Evolutionary conservation across 2,329 filamentous ascomycete genomes (phyloP).

Genomic region (Aspergillus ruber): DNA sequence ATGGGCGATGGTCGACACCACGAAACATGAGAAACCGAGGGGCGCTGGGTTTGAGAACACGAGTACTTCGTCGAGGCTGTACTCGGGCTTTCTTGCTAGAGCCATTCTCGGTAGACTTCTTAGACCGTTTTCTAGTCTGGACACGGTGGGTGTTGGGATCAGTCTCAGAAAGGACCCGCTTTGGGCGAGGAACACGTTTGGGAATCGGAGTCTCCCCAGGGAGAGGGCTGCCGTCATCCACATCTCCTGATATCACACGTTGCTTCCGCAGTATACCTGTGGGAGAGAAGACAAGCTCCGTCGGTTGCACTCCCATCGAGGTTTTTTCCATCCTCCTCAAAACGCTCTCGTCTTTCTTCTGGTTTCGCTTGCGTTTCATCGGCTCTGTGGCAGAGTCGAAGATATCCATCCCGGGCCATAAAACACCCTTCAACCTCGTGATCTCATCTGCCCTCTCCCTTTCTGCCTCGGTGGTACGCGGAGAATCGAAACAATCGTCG

Average conservation of each 20-base stretch:
- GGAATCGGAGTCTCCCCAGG: slow-evolving; percentile 41
- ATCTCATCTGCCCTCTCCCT: slow-evolving; percentile 32
- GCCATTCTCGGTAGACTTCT: slow-evolving; percentile 9
- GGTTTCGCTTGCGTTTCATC: slow-evolving; percentile 45
- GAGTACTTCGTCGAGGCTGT: slow-evolving; percentile 13
- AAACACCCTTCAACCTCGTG: slow-evolving; percentile 40
- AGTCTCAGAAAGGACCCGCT: slow-evolving; percentile 23
- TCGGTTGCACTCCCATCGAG: slow-evolving; percentile 40
- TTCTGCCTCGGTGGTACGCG: slow-evolving; percentile 16
- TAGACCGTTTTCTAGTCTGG: slow-evolving; percentile 21
- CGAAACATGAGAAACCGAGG: slow-evolving; percentile 11
- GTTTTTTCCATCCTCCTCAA: slow-evolving; percentile 42
- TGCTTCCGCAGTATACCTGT: slow-evolving; percentile 37
- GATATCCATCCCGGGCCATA: slow-evolving; percentile 48
- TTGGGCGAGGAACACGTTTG: slow-evolving; percentile 28
- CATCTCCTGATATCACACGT: slow-evolving; percentile 43
- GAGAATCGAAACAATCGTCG: slow-evolving; percentile 11
- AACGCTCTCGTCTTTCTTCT: slow-evolving; percentile 44
- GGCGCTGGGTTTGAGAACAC: slow-evolving; percentile 15
- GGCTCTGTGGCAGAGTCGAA: slow-evolving; percentile 47
- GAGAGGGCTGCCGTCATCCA: slow-evolving; percentile 42
- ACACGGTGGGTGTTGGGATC: slow-evolving; percentile 28
- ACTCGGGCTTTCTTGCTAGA: slow-evolving; percentile 5
- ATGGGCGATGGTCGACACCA: slow-evolving; percentile 13
- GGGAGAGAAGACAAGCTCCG: slow-evolving; percentile 43